phyloP scores from a whole-genome alignment of 805 yeast species.

The Lachancea sp. region DNA sequence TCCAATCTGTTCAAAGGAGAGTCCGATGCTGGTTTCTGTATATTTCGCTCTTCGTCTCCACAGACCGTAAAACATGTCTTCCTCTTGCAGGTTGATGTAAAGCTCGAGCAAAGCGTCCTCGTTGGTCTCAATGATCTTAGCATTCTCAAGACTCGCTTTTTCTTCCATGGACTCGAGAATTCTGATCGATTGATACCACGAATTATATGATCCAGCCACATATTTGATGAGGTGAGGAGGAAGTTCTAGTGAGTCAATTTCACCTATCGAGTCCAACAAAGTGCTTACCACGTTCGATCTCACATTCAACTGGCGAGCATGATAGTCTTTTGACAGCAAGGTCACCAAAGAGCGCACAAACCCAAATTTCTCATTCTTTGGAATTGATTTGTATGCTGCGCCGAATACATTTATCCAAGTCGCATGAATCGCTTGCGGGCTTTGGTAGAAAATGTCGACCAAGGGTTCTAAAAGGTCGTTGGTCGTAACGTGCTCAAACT shows the following conservation, averaged over 20 bases:
- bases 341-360: slow-evolving; percentile 76
- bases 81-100: slow-evolving; percentile 83
- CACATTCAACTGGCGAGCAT: slow-evolving; percentile 79
- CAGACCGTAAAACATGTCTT: slow-evolving; percentile 93
- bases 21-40: slow-evolving; percentile 84
- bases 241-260: slow-evolving; percentile 63
- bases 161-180: slow-evolving; percentile 68
- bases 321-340: slow-evolving; percentile 83
- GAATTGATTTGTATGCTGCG: slow-evolving; percentile 63
- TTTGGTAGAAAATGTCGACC: slow-evolving; percentile 73
- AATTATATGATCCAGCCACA: slow-evolving; percentile 76
- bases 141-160: slow-evolving; percentile 56
- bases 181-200: slow-evolving; percentile 86
- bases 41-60: slow-evolving; percentile 97
- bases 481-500: slow-evolving; percentile 41
- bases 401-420: slow-evolving; percentile 87
- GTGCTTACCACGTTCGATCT: slow-evolving; percentile 85
- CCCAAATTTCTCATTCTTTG: slow-evolving; percentile 74
- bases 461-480: slow-evolving; percentile 63
- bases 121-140: slow-evolving; percentile 73
- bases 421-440: slow-evolving; percentile 68
- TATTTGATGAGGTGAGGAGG: slow-evolving; percentile 94
- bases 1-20: slow-evolving; percentile 92
- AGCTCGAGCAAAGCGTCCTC: slow-evolving; percentile 87
- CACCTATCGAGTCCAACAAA: slow-evolving; percentile 74